Conservation (phyloP, 306 rosid genomes). For the Glycine soja region DNA sequence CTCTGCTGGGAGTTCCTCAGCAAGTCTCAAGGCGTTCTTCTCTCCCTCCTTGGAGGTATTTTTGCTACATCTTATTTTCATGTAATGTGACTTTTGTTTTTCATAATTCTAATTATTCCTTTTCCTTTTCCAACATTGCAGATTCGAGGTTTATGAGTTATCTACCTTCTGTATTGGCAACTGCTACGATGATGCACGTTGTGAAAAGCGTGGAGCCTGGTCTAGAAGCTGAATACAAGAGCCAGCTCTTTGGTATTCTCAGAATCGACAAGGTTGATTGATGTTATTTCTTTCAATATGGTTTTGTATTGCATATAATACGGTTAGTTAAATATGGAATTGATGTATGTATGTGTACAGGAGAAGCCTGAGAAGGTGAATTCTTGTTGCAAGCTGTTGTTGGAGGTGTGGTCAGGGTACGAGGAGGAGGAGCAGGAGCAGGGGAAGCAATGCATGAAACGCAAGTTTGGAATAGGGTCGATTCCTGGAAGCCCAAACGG, state of each 20-base stretch:
- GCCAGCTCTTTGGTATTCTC: conserved; percentile 68
- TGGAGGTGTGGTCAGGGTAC: conserved; percentile 50
- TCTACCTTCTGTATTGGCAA: conserved; percentile 79
- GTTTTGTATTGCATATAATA: too few relatives aligned
- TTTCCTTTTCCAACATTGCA: conserved; percentile 43
- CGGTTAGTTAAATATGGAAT: not conserved
- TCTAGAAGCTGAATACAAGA: conserved; percentile 62
- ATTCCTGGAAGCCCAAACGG: conserved; percentile 85
- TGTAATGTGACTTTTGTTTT: too few relatives aligned
- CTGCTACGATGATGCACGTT: conserved; percentile 81
- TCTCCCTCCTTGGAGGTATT: conserved; percentile 69
- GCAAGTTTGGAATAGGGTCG: conserved; percentile 56
- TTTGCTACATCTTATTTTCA: not conserved
- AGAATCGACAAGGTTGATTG: conserved; percentile 71
- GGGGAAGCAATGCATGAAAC: conserved; percentile 55
- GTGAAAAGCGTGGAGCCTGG: conserved; percentile 67
- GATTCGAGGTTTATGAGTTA: conserved; percentile 74
- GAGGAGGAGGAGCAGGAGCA: not conserved
- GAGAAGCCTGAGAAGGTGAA: conserved; percentile 55
- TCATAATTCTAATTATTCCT: not conserved
- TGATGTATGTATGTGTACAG: conserved; percentile 39
- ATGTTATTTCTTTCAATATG: not conserved
- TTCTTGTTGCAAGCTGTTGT: conserved; percentile 63
- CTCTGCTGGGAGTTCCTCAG: conserved; percentile 71
- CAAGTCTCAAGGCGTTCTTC: conserved; percentile 64